phyloP scores from a whole-genome alignment of 73 alveolate genomes.

The Paramecium tetraurelia region DNA sequence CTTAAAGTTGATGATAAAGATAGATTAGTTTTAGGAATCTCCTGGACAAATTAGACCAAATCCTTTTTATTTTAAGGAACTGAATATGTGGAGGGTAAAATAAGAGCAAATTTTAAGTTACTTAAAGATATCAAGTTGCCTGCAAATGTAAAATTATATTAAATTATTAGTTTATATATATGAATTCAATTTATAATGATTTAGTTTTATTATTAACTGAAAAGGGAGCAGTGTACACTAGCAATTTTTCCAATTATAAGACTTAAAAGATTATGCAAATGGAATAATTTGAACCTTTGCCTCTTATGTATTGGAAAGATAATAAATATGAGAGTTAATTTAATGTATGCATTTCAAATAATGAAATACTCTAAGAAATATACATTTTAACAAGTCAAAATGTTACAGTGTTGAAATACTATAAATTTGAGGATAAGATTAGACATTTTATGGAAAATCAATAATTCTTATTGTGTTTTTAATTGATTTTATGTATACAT shows the following conservation, averaged over 20 bases:
- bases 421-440: conserved; percentile 14
- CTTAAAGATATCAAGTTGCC: not conserved
- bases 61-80: not conserved
- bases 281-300: not conserved
- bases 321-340: conserved; percentile 24
- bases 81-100: not conserved
- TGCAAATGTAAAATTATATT: not conserved
- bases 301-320: conserved; percentile 49
- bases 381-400: not conserved
- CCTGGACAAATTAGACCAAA: not conserved
- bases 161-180: not conserved
- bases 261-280: not conserved
- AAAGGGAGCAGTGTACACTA: not conserved
- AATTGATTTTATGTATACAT: not conserved
- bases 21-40: not conserved
- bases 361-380: conserved; percentile 14
- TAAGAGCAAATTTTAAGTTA: not conserved
- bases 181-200: conserved; percentile 31
- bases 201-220: not conserved
- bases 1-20: not conserved
- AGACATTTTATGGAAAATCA: conserved; percentile 23
- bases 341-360: not conserved
- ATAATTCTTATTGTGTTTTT: not conserved
- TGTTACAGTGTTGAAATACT: not conserved
- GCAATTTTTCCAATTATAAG: not conserved